phyloP scores from a whole-genome alignment of 1,284 basidiomycete genomes.

The Ganoderma leucocontextum region DNA sequence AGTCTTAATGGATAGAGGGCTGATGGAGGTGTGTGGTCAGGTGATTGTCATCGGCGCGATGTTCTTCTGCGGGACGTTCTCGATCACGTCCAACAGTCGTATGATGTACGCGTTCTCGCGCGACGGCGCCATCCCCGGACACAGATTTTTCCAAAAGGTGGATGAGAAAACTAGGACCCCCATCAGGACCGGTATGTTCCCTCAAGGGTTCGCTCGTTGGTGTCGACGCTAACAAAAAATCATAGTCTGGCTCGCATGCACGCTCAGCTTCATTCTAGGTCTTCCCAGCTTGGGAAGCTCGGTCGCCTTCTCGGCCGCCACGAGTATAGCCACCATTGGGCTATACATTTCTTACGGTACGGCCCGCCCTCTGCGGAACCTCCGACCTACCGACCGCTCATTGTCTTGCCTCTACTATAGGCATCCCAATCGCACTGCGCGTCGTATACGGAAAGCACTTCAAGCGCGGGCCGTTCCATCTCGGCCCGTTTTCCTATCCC shows the following conservation, averaged over 20 bases:
- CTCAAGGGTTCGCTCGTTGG: neutral
- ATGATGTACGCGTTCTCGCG: constrained; percentile 84
- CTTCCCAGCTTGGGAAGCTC: constrained; percentile 74
- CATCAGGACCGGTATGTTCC: constrained; percentile 64
- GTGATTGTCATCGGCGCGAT: constrained; percentile 75
- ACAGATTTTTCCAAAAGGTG: constrained; percentile 72
- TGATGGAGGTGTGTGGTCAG: constrained; percentile 38
- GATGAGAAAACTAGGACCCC: constrained; percentile 65
- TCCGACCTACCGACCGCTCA: neutral
- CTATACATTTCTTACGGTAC: constrained; percentile 78
- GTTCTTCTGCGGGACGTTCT: constrained; percentile 80
- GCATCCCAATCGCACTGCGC: constrained; percentile 72
- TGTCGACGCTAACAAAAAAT: neutral
- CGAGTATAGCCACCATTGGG: constrained; percentile 80
- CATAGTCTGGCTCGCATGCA: constrained; percentile 79
- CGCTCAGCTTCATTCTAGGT: constrained; percentile 77
- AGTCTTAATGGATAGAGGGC: neutral
- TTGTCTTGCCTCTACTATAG: constrained; percentile 41
- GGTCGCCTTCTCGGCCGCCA: constrained; percentile 80
- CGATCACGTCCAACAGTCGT: constrained; percentile 77
- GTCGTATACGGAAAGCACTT: constrained; percentile 68
- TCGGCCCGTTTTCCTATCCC: constrained; percentile 66
- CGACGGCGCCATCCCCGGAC: constrained; percentile 75
- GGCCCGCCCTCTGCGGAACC: constrained; percentile 26
- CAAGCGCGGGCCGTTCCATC: constrained; percentile 75